Percentiles rank a stretch among this genome's conserved stretches.
phyloP scores from a whole-genome alignment of 345 rosid species.

The Syzygium aromaticum region DNA sequence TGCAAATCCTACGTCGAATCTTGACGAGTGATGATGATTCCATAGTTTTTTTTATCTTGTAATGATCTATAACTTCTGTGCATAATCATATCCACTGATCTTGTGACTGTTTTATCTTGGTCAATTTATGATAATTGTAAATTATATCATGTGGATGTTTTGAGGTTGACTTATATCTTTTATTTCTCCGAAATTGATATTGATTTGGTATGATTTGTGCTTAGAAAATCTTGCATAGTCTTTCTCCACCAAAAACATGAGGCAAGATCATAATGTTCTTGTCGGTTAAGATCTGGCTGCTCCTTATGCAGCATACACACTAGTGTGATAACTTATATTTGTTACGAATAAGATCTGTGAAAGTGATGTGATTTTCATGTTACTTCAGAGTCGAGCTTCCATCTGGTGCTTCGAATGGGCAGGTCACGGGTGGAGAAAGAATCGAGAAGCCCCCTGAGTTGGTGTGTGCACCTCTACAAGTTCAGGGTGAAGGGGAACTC shows the following conservation, averaged over 20 bases:
- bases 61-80: neutral
- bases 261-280: neutral
- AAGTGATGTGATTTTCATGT: neutral
- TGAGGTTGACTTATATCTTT: neutral
- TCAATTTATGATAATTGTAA: neutral
- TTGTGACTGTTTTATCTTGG: neutral
- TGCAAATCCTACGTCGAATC: neutral
- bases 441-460: conserved; percentile 46
- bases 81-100: neutral
- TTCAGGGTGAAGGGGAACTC: conserved; percentile 42
- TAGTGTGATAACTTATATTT: neutral
- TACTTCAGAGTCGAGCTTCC: conserved; percentile 23
- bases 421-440: conserved; percentile 35
- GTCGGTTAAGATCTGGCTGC: neutral
- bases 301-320: neutral
- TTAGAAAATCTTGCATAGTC: neutral
- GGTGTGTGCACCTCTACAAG: conserved; percentile 33
- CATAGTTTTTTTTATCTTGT: neutral
- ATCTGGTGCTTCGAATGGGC: conserved; percentile 37
- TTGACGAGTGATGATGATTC: neutral
- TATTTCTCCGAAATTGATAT: neutral
- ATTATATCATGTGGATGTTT: neutral
- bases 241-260: neutral
- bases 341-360: neutral
- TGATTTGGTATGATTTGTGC: neutral